Base-by-base conservation (phyloP, 768 basidiomycete species). In the Thelephora ganbajun region DNA sequence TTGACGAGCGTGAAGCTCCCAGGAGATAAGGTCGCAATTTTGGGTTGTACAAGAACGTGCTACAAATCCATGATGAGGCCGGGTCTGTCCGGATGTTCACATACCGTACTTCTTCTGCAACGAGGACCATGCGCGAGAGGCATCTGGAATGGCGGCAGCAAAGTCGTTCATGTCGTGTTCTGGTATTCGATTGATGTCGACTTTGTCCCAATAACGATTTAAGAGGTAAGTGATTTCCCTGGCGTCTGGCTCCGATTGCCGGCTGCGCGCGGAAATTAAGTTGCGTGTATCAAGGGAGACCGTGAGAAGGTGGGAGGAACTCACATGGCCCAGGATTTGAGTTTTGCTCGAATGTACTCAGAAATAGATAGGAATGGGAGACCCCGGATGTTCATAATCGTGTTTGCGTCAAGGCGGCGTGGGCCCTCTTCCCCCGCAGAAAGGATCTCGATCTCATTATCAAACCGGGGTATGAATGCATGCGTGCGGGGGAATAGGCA, bases 91-190 rank as follows among this genome's bases (percentile, higher is more conserved):
- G 26, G 49, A 41, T 9, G 55, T 55, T 63, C 58, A 71, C 66
- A 78, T 71, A 58, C 81, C 74, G 56, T 87, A 87, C 59, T 80
- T 86, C 64, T 74, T 72, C 64, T 76, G 79, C 50, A 90, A 66
- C 41, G 85, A 79, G 43, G 68, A 65, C 87, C 87, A 90, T 5
- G 81, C 79, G 16, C 82, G 72, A 9, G 71, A 77, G 37, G 74
- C 83, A n/a, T 71, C 66, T 39, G 71, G 61, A 56, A 83, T 71
- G 34, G 68, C 69, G 12, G 69, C 58, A 26, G 83, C 79, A 57
- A 90, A 90, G 26, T 73, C 69, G 50, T 77, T 77, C 87, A 90
- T 90, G 58, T 90, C 87, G 50, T 79, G 76, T 62, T 90, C 87
- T 22, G 80, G 79, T 50, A 90, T 80, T 54, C 87, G 83, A 59